Evolutionary conservation across 1,284 basidiomycete species (phyloP).

Genomic region (Erythrobasidium hasegawianum): DNA sequence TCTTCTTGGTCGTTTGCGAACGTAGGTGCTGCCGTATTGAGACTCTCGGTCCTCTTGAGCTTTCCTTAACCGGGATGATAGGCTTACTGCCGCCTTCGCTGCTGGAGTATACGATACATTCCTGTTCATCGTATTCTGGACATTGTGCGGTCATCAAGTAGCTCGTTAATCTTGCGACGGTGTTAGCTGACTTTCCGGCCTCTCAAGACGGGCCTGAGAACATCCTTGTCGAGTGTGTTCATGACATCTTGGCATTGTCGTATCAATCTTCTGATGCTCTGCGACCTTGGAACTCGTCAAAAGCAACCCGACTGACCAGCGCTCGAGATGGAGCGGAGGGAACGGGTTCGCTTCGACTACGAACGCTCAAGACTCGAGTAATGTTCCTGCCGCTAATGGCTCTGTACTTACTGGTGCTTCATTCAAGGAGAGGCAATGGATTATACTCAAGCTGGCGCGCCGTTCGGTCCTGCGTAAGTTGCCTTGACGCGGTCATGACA

Average conservation of each 20-base stretch:
- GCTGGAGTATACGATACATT: constrained; percentile 37
- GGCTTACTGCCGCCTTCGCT: too few relatives aligned
- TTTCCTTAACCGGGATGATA: too few relatives aligned
- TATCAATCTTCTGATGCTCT: background rate
- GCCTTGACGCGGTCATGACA: background rate
- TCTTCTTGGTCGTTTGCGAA: too few relatives aligned
- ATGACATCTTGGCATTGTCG: background rate
- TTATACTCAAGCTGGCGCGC: constrained; percentile 47
- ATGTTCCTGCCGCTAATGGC: background rate
- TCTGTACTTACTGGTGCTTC: constrained; percentile 5
- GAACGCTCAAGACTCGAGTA: constrained; percentile 16
- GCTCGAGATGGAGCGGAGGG: constrained; percentile 33
- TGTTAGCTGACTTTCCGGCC: constrained; percentile 12
- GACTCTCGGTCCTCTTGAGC: too few relatives aligned
- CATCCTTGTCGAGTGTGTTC: constrained; percentile 27
- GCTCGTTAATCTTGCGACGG: constrained; percentile 33
- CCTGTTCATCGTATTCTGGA: constrained; percentile 45
- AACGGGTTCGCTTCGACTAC: constrained; percentile 23
- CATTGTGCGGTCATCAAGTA: constrained; percentile 34
- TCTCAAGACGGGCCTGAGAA: constrained; percentile 32
- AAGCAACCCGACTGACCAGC: constrained; percentile 26
- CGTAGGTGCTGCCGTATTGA: too few relatives aligned
- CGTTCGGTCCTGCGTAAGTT: constrained; percentile 43
- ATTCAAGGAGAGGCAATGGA: constrained; percentile 45
- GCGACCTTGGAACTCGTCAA: background rate